A percentile compares a stretch with the other conserved stretches of the same genome.
Evolutionary conservation across 108 stramenopile genomes (phyloP).

Genomic region (Conticribra guillardii): DNA sequence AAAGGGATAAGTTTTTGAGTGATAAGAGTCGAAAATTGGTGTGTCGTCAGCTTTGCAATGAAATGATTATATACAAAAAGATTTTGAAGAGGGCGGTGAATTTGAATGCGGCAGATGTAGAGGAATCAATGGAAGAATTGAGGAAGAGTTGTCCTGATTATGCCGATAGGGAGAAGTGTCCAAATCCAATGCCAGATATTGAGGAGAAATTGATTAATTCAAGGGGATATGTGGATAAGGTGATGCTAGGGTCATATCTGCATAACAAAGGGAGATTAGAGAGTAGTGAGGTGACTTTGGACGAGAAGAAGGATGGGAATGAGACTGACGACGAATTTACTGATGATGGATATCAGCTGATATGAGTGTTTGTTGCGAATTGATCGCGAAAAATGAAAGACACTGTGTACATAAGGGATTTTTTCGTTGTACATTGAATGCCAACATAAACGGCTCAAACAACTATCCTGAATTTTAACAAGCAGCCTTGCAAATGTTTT

Average conservation of each 20-base stretch:
- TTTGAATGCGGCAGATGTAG: constrained; percentile 19
- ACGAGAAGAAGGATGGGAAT: background rate
- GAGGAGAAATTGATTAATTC: constrained; percentile 27
- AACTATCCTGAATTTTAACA: no score
- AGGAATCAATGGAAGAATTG: constrained; percentile 32
- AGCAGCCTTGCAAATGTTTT: no score
- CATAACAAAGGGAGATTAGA: constrained; percentile 50
- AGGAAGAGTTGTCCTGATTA: constrained; percentile 21
- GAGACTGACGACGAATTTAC: constrained; percentile 7
- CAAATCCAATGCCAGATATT: constrained; percentile 35
- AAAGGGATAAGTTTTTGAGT: constrained; percentile 19
- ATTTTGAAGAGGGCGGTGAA: constrained; percentile 23
- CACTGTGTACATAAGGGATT: no score
- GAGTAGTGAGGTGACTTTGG: constrained; percentile 4
- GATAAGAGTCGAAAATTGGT: constrained; percentile 9
- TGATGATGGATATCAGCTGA: constrained; percentile 3
- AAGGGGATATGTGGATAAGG: constrained; percentile 31
- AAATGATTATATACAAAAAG: constrained; percentile 29
- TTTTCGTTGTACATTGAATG: no score
- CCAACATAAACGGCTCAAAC: no score
- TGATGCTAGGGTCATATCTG: constrained; percentile 37
- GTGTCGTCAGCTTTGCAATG: constrained; percentile 34
- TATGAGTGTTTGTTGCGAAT: no score
- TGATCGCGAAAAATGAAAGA: no score
- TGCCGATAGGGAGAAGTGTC: constrained; percentile 29